Base-by-base conservation (phyloP, 352 stramenopile genomes). In the Phytophthora citrophthora region DNA sequence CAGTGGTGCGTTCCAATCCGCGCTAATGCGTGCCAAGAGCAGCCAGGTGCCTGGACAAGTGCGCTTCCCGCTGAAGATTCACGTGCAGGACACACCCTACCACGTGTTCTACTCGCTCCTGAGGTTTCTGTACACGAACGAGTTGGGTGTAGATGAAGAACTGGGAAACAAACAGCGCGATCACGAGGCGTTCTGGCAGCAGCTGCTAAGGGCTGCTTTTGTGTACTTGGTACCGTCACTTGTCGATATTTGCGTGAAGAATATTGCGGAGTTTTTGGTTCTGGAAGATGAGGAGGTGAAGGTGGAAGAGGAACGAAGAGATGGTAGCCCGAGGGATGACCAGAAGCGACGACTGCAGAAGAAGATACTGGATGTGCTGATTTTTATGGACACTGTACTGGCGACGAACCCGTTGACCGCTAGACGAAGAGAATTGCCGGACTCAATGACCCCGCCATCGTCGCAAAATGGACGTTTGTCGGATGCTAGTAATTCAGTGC, bases 71-170 rank as follows among this genome's bases (percentile, higher is more conserved):
- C 70, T 95, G 27, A 91, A 91, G 57, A 91, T 95, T 44, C 59
- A 91, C 67, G 73, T 95, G 15, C 78, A 93, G 49, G 85, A 95
- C 64, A 95, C 87, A n/a, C 60, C 87, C 11, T 92, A 88, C 40
- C 68, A 56, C 10, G 79, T 91, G 4, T 94, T 95, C 66, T 79
- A 83, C 18, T 74, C 77, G 38, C 50, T 95, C 47, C 58, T 95
- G 38, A 61, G 76, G 23, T 95, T 86, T 48, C 54, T 95, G 24
- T 95, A 95, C 69, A 91, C 81, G n/a, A 89, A 89, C 44, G 75
- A 94, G 31, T 61, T 90, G 29, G 47, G 31, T 2, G 24, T 36
- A 40, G 50, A 61, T 1, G 43, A 47, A 10, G 34, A 47, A 12
- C 5, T 27, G 23, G 32, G 44, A 12, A 40, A 11, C 1, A 61